Evolutionary conservation across 2,329 filamentous ascomycete genomes (phyloP), one percentile per base, ranked within the genome.

Genomic region (Trichoderma sp.): DNA sequence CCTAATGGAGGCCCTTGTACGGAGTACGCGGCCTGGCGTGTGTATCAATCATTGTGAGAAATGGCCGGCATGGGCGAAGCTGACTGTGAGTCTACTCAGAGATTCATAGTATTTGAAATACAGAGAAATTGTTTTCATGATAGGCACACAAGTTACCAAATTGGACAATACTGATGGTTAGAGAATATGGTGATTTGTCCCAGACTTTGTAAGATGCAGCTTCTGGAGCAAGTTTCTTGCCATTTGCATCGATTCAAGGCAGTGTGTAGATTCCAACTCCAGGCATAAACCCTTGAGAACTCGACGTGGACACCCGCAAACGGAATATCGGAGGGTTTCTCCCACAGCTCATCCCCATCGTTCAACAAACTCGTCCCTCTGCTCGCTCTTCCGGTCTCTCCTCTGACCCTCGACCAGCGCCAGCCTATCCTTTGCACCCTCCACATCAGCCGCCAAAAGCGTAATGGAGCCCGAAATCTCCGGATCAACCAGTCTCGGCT

Each of bases 381-480:
- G 84, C n/a, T 80, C 76, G 70, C 84, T 86, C 71, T 76, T 81
- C 1, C 74, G 78, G 30, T 76, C 72, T 5, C 80, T 73, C 39
- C 76, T 77, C 55, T 78, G 78, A 6, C 80, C 71, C 64, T 84
- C 79, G 0, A 83, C 75, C 14, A 72, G 74, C 4, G 77, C 77
- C 28, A 87, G 71, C 61, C 79, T 80, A 32, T 76, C 76, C 56
- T 75, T 76, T 0, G 83, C 76, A 67, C 79, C 79, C 2, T 78
- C 78, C 56, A 85, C 78, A 75, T 86, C 85, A 60, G 82, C 79
- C 1, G 75, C 75, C 65, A 87, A 72, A 13, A 85, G 79, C 0
- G 76, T 75, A n/a, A 89, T 83, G 1, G 83, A 84, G 2, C 76
- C 79, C 67, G 86, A 83, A 46, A 87, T 83, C 32, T 86, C 85